Conservation (phyloP, 495 filamentous ascomycete species). For the Penicillium tannophilum region DNA sequence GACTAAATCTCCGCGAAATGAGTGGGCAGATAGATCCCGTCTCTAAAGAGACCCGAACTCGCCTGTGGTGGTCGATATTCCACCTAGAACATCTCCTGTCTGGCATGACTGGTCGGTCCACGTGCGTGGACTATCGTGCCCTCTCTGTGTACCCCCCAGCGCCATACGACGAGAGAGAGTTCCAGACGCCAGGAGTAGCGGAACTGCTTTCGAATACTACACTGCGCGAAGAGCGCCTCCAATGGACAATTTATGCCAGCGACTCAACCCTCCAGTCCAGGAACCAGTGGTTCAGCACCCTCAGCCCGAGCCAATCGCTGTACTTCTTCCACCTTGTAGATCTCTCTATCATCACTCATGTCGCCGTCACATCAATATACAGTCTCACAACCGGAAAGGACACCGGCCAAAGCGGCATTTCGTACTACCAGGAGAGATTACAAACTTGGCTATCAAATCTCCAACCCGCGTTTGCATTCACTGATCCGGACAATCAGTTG, state of each 20-base stretch:
- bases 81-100: constrained; percentile 59
- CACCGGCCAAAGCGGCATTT: too few relatives aligned
- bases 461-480: constrained; percentile 37
- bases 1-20: constrained; percentile 48
- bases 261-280: too few relatives aligned
- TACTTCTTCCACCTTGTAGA: too few relatives aligned
- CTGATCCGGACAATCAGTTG: too few relatives aligned
- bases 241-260: too few relatives aligned
- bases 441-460: constrained; percentile 47
- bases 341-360: too few relatives aligned
- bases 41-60: constrained; percentile 59
- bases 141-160: constrained; percentile 40
- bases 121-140: constrained; percentile 13
- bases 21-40: constrained; percentile 40
- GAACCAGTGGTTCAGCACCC: too few relatives aligned
- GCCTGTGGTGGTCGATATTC: constrained; percentile 66
- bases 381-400: too few relatives aligned
- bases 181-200: constrained; percentile 46
- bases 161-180: constrained; percentile 21
- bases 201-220: constrained; percentile 16
- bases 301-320: too few relatives aligned
- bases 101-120: constrained; percentile 62
- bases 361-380: too few relatives aligned
- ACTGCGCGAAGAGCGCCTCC: too few relatives aligned
- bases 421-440: too few relatives aligned